Evolutionary conservation across 306 rosid species (phyloP).

Genomic region (Betula pendula): DNA sequence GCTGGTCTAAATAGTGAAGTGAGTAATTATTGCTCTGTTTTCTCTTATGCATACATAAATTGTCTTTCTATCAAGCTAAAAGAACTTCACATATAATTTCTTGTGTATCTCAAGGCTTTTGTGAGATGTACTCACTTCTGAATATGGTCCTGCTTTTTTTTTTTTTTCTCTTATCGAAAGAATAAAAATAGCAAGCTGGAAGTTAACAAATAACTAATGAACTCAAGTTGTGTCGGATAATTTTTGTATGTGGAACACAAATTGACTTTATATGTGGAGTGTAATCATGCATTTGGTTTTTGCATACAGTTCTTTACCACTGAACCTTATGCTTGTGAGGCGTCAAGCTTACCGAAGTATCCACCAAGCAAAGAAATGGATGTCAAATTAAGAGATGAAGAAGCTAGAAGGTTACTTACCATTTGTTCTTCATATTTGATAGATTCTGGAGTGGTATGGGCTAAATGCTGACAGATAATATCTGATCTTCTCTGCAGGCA

Average conservation of each 20-base stretch:
- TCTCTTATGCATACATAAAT: background rate
- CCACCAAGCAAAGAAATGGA: slow-evolving; percentile 98
- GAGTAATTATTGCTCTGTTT: slow-evolving; percentile 36
- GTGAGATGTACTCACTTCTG: background rate
- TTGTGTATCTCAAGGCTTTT: background rate
- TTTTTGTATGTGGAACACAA: background rate
- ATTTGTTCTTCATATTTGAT: slow-evolving; percentile 24
- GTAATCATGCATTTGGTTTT: slow-evolving; percentile 28
- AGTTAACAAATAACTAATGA: background rate
- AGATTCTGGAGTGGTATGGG: slow-evolving; percentile 24
- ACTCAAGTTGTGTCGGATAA: background rate
- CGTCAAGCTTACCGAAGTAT: slow-evolving; percentile 89
- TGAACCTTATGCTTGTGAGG: slow-evolving; percentile 88
- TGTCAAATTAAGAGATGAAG: slow-evolving; percentile 90
- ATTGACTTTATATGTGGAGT: slow-evolving; percentile 29
- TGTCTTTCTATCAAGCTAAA: background rate
- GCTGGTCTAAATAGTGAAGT: slow-evolving; percentile 77
- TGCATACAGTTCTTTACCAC: slow-evolving; percentile 71
- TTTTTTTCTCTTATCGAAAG: background rate
- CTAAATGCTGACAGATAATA: slow-evolving; percentile 26
- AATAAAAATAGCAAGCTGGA: background rate
- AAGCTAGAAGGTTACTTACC: slow-evolving; percentile 76
- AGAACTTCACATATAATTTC: background rate
- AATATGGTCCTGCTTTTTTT: background rate
- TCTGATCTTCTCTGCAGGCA: slow-evolving; percentile 55